phyloP scores from a whole-genome alignment of 768 basidiomycete species.

The Rhodosporidiobolus sp. region DNA sequence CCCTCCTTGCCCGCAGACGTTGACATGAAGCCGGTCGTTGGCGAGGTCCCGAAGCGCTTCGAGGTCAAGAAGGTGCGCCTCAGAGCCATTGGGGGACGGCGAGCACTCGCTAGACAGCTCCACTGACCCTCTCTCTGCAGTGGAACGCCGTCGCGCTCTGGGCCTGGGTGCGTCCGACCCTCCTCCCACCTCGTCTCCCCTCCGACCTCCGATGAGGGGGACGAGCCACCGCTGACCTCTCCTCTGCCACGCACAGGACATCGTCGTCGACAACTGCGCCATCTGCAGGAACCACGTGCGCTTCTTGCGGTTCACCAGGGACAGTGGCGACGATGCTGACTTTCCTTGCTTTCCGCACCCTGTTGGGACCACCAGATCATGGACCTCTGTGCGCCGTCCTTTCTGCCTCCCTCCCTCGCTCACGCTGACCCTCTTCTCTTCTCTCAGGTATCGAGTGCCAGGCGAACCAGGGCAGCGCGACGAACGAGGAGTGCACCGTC shows the following conservation, averaged over 20 bases:
- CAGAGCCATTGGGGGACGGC: no score
- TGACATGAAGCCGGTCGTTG: slow-evolving; percentile 23
- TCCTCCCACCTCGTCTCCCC: not conserved
- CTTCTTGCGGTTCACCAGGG: not conserved
- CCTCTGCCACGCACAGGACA: slow-evolving; percentile 59
- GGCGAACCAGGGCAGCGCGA: slow-evolving; percentile 95
- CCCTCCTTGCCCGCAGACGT: slow-evolving; percentile 8
- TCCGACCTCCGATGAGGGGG: not conserved
- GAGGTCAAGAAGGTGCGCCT: slow-evolving; percentile 92
- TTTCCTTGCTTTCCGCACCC: no score
- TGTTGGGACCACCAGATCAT: slow-evolving; percentile 92
- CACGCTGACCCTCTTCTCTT: not conserved
- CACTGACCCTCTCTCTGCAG: slow-evolving; percentile 53
- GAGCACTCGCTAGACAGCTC: not conserved
- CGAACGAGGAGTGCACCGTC: slow-evolving; percentile 93
- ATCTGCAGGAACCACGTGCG: slow-evolving; percentile 67
- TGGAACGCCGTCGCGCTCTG: slow-evolving; percentile 99
- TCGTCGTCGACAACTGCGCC: slow-evolving; percentile 98
- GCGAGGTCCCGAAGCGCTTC: slow-evolving; percentile 68
- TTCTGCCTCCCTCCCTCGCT: not conserved
- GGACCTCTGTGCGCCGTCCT: slow-evolving; percentile 79
- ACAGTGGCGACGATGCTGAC: slow-evolving; percentile 5
- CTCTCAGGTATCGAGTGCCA: slow-evolving; percentile 93
- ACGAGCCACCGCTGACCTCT: not conserved
- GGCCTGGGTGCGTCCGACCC: slow-evolving; percentile 74